Conservation (phyloP, 306 rosid genomes). For the Cucumis cinereus region DNA sequence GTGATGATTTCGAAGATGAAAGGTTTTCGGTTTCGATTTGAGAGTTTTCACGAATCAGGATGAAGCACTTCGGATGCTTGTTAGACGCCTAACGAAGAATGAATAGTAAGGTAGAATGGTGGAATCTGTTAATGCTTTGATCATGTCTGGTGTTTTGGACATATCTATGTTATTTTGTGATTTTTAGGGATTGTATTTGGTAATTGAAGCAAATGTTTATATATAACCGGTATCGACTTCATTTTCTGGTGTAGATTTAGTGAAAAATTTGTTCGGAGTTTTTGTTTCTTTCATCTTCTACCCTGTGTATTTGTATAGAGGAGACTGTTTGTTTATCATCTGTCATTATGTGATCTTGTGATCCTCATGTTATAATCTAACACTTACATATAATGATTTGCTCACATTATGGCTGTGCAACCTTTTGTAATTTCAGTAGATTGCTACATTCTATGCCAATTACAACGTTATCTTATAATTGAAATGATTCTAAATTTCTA, state of each 20-base stretch:
- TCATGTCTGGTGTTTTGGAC: background rate
- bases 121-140: background rate
- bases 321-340: background rate
- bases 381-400: background rate
- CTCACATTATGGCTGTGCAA: background rate
- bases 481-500: background rate
- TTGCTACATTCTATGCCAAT: background rate
- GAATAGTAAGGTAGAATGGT: constrained; percentile 43
- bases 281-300: background rate
- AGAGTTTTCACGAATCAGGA: constrained; percentile 37
- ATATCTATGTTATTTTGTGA: background rate
- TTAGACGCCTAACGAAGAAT: constrained; percentile 41
- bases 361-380: background rate
- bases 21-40: constrained; percentile 34
- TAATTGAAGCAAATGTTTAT: background rate
- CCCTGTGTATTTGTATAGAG: background rate
- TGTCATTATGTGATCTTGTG: background rate
- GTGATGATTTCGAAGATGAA: constrained; percentile 46
- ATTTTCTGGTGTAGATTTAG: background rate
- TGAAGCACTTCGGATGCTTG: constrained; percentile 59
- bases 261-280: background rate
- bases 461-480: background rate
- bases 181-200: background rate
- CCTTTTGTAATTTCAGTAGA: background rate
- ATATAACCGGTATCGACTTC: background rate